Percentiles rank a stretch among this genome's conserved stretches.
phyloP scores from a whole-genome alignment of 208 protist species.

The Leishmania lainsoni region DNA sequence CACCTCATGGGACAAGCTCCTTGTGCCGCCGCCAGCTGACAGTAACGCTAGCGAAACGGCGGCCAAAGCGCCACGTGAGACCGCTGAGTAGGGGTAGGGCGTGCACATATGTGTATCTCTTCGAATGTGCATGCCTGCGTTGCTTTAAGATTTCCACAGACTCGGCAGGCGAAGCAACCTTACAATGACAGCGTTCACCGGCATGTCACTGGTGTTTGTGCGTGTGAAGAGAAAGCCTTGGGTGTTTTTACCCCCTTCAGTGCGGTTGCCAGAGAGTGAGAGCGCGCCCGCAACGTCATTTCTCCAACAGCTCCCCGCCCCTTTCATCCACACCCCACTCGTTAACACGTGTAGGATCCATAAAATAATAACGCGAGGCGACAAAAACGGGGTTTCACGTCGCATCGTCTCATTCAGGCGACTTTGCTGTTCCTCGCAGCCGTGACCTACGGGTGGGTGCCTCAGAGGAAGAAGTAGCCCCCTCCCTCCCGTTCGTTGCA shows the following conservation, averaged over 20 bases:
- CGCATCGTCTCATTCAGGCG: background rate
- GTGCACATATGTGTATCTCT: background rate
- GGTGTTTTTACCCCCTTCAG: background rate
- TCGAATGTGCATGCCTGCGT: background rate
- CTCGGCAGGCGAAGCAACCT: background rate
- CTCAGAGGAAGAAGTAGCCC: background rate
- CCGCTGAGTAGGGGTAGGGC: background rate
- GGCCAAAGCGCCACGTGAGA: background rate
- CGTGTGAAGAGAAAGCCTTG: too few species aligned
- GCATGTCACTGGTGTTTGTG: background rate
- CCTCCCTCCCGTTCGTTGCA: background rate
- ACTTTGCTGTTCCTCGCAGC: background rate
- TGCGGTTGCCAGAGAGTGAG: background rate
- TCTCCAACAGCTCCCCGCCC: background rate
- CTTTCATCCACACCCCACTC: background rate
- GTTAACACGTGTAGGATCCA: background rate
- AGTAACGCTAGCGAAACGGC: background rate
- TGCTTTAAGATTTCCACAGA: background rate
- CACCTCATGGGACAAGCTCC: slow-evolving; percentile 68
- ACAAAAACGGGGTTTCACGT: background rate
- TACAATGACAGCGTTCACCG: background rate
- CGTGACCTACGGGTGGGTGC: background rate
- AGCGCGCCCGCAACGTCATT: background rate
- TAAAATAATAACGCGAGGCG: background rate
- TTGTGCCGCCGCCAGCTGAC: slow-evolving; percentile 25